Evolutionary conservation across 2,329 filamentous ascomycete species (phyloP), one percentile per base, ranked within the genome.

Genomic region (Claviceps sp.): DNA sequence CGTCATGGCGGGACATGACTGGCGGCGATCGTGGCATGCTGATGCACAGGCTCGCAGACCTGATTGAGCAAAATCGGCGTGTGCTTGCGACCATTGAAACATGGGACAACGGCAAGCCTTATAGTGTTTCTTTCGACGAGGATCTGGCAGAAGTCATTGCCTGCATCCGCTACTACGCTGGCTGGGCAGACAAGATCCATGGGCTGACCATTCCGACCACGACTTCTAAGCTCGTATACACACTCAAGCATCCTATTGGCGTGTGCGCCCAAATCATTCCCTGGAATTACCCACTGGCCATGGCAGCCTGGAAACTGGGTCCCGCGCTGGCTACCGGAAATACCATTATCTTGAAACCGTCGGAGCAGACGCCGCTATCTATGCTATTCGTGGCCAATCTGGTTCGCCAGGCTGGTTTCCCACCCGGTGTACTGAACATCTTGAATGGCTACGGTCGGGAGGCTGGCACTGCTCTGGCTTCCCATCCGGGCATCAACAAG

Each of bases 101-200:
- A 0, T 91, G 86, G 86, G 87, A 93, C 62, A 90, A 89, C 59
- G 87, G 85, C 64, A 67, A 67, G 53, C 82, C 85, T 1, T 88
- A 85, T 65, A 66, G 68, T 2, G 81, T 83, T 13, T 73, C 86
- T 0, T 62, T 83, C n/a, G 74, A 73, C 43, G 84, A 84, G 50
- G 86, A 90, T 61, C 57, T 89, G 5, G 70, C 64, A 1, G 68
- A 71, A 55, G 67, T 69, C 13, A 59, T 67, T 4, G 60, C 59
- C 52, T 67, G 80, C 14, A 69, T 82, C 43, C 81, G 83, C 57
- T 90, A 91, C 67, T 91, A 90, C 61, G 84, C 79, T 44, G 86
- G 86, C 37, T 90, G 79, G 67, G 84, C 85, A 22, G 86, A 90
- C 67, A 90, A 90, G 71, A 80, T 88, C 47, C 80, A 84, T 56